phyloP scores from a whole-genome alignment of 2,329 filamentous ascomycete genomes.

The Aspergillus sp. region DNA sequence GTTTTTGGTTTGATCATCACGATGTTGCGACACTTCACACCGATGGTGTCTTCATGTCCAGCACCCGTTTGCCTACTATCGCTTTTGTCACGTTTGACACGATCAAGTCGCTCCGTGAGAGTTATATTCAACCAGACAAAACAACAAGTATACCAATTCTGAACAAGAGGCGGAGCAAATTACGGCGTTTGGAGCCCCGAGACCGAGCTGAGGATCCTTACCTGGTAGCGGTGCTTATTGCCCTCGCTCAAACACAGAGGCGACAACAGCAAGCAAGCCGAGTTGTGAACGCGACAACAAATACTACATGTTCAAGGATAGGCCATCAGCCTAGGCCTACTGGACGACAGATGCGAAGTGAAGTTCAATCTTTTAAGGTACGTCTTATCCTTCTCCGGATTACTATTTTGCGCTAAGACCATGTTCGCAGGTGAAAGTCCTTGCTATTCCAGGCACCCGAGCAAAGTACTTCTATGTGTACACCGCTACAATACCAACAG shows the following conservation, averaged over 20 bases:
- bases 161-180: background rate
- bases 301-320: background rate
- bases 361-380: background rate
- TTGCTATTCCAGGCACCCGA: too few relatives aligned
- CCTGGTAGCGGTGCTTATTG: background rate
- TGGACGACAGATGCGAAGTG: background rate
- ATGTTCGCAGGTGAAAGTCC: too few relatives aligned
- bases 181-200: background rate
- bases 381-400: too few relatives aligned
- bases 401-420: too few relatives aligned
- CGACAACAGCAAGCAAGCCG: background rate
- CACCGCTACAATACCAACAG: too few relatives aligned
- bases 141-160: background rate
- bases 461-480: too few relatives aligned
- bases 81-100: slow-evolving; percentile 3
- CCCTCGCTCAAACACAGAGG: slow-evolving; percentile 2
- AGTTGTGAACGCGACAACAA: background rate
- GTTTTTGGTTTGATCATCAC: background rate
- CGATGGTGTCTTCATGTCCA: background rate
- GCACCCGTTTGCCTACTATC: background rate
- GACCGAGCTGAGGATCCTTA: slow-evolving; percentile 1
- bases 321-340: background rate
- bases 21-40: background rate
- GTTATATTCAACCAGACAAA: background rate
- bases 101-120: background rate